Evolutionary conservation across 495 filamentous ascomycete genomes (phyloP).

Genomic region (Amorphotheca resinae): DNA sequence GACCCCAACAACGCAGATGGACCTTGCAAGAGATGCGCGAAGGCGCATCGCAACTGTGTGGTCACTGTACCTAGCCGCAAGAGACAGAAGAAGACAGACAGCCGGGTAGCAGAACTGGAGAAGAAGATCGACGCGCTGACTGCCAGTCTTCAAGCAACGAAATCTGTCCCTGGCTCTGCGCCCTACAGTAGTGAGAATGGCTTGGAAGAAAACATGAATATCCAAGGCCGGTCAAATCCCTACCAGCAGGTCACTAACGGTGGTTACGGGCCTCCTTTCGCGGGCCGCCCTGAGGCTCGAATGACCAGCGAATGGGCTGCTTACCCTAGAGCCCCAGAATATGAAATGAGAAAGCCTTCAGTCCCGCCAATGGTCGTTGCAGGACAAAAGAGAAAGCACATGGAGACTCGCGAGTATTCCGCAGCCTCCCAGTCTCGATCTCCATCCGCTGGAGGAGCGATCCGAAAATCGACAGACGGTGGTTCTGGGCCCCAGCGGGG

Average conservation of each 20-base stretch:
- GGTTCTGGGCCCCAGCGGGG: background rate
- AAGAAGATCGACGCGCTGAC: conserved; percentile 85
- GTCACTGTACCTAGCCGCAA: conserved; percentile 76
- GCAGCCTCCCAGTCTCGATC: conserved; percentile 1
- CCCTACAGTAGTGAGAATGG: conserved; percentile 5
- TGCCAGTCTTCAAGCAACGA: conserved; percentile 53
- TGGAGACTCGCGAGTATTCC: conserved; percentile 7
- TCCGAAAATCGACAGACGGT: conserved; percentile 1
- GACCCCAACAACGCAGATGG: conserved; percentile 47
- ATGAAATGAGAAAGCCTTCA: conserved; percentile 10
- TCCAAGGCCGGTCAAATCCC: conserved; percentile 4
- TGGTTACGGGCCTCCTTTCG: conserved; percentile 6
- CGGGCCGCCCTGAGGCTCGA: background rate
- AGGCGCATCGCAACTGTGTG: conserved; percentile 66
- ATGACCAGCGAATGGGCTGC: conserved; percentile 8
- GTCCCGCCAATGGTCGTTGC: conserved; percentile 26
- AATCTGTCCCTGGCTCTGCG: conserved; percentile 9
- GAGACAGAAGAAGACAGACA: conserved; percentile 88
- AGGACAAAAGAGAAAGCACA: conserved; percentile 37
- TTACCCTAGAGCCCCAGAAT: conserved; percentile 13
- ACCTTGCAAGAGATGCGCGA: conserved; percentile 76
- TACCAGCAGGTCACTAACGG: conserved; percentile 22
- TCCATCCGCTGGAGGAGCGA: background rate
- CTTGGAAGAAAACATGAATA: background rate
- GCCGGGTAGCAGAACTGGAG: conserved; percentile 82